Evolutionary conservation across 108 stramenopile species (phyloP).

Genomic region (Chaetoceros muelleri): DNA sequence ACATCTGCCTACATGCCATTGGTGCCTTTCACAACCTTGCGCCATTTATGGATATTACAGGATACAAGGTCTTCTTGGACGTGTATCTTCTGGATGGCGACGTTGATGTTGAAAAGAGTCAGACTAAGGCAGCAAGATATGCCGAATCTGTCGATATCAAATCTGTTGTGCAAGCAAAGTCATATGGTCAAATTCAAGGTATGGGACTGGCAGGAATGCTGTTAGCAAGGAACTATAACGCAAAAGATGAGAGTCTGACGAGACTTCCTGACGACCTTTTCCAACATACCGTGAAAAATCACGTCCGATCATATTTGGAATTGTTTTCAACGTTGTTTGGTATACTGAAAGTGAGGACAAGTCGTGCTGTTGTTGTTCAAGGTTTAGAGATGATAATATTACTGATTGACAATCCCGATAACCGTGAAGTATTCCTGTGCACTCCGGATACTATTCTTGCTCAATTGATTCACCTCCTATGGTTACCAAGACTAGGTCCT

Average conservation of each 20-base stretch:
- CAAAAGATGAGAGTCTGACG: background rate
- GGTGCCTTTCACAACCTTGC: slow-evolving; percentile 51
- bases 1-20: slow-evolving; percentile 43
- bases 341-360: background rate
- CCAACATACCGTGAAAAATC: background rate
- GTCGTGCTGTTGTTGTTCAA: background rate
- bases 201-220: background rate
- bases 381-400: slow-evolving; percentile 20
- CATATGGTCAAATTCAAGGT: background rate
- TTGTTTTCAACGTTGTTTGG: background rate
- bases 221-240: background rate
- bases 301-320: background rate
- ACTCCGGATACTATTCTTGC: slow-evolving; percentile 46
- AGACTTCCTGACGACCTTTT: background rate
- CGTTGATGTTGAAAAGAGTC: slow-evolving; percentile 21
- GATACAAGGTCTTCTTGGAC: slow-evolving; percentile 60
- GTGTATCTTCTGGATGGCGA: slow-evolving; percentile 43
- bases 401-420: slow-evolving; percentile 31
- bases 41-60: slow-evolving; percentile 61
- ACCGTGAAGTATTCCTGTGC: slow-evolving; percentile 44
- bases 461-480: slow-evolving; percentile 53
- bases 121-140: slow-evolving; percentile 22
- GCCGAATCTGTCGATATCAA: background rate
- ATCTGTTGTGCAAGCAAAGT: background rate
- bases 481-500: slow-evolving; percentile 58